phyloP scores from a whole-genome alignment of 148 eudicot genomes.

The Arbutus unedo region DNA sequence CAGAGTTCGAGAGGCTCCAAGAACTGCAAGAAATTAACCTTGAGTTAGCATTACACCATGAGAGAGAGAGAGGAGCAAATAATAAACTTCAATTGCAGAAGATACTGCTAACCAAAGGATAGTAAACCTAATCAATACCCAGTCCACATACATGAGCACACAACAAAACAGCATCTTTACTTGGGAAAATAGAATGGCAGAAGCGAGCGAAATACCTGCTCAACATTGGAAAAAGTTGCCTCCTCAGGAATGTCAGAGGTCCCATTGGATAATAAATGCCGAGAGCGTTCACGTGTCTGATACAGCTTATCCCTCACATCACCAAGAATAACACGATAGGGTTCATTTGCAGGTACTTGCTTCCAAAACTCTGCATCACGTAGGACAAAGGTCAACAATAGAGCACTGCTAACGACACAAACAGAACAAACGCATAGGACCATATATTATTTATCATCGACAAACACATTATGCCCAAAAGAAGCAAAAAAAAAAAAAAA shows the following conservation, averaged over 20 bases:
- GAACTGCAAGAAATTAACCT: slow-evolving; percentile 44
- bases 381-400: slow-evolving; percentile 8
- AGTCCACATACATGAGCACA: not conserved
- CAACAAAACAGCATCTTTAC: not conserved
- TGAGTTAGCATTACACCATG: not conserved
- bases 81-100: not conserved
- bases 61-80: not conserved
- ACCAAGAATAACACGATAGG: slow-evolving; percentile 92
- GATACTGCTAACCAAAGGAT: slow-evolving; percentile 7
- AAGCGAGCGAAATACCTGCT: slow-evolving; percentile 49
- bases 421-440: not conserved
- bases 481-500: not conserved
- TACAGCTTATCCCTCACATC: slow-evolving; percentile 93
- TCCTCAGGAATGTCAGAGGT: slow-evolving; percentile 85
- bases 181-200: not conserved
- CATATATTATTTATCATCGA: not conserved
- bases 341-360: slow-evolving; percentile 80
- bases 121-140: not conserved
- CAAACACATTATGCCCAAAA: not conserved
- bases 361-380: slow-evolving; percentile 84
- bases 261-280: slow-evolving; percentile 73
- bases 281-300: slow-evolving; percentile 89
- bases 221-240: slow-evolving; percentile 66
- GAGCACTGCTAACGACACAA: not conserved
- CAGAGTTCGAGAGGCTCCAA: slow-evolving; percentile 96